A percentile compares a stretch with the other conserved stretches of the same genome.
These are phyloP conservation scores for Litsea cubeba DNA, from an alignment of 164 flowering plant species.

Conservation along the genomic window DNA sequence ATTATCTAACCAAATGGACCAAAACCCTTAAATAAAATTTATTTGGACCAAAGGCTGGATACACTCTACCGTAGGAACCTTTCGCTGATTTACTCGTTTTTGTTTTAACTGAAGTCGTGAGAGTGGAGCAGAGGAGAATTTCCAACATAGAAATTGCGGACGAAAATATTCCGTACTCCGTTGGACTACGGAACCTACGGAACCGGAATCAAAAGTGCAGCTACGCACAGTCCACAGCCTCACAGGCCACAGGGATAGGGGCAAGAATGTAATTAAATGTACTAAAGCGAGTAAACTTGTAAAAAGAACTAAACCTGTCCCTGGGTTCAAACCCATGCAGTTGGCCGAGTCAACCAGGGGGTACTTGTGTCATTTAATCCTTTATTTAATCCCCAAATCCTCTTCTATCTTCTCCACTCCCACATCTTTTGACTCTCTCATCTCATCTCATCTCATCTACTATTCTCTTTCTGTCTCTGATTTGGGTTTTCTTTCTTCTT, in stretches of 20 bases:
- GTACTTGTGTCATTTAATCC: constrained; percentile 28
- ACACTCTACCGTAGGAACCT: no score
- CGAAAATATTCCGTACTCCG: not conserved
- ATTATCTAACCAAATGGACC: no score
- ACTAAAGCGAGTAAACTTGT: not conserved
- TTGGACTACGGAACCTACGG: not conserved
- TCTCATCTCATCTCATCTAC: not conserved
- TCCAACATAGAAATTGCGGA: no score
- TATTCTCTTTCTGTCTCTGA: not conserved
- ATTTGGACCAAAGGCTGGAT: no score
- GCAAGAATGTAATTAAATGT: not conserved
- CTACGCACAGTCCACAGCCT: no score
- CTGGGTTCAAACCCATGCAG: constrained; percentile 2
- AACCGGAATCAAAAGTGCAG: not conserved
- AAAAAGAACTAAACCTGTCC: not conserved
- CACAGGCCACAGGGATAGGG: not conserved
- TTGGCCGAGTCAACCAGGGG: constrained; percentile 19
- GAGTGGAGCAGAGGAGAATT: no score
- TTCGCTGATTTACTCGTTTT: no score
- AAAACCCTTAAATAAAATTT: no score
- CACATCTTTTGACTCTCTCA: not conserved
- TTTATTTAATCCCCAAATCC: constrained; percentile 23
- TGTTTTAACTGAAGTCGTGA: no score
- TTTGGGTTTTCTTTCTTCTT: constrained; percentile 8
- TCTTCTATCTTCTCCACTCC: not conserved